phyloP scores from a whole-genome alignment of 1,284 basidiomycete species.

The Moniliella sp. region DNA sequence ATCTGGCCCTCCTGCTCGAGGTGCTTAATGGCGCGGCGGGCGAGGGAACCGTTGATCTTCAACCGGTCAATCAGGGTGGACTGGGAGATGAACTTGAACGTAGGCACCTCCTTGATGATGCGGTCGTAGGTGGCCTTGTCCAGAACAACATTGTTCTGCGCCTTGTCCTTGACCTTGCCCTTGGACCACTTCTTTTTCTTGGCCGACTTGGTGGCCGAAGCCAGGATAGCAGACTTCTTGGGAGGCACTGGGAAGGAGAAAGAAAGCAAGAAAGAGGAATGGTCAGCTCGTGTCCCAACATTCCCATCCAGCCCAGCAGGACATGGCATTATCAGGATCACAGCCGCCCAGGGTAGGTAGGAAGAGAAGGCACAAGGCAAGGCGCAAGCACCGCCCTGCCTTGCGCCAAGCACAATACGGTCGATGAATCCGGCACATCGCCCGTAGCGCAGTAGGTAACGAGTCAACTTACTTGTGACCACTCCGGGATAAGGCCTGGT shows the following conservation, averaged over 20 bases:
- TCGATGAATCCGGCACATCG: no score
- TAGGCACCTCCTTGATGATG: constrained; percentile 95
- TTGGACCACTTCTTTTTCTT: constrained; percentile 99
- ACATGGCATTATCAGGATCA: no score
- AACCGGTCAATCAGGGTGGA: constrained; percentile 70
- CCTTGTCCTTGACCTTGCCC: constrained; percentile 97
- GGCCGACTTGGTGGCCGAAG: constrained; percentile 35
- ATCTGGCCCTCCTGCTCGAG: constrained; percentile 85
- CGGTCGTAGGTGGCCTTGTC: constrained; percentile 55
- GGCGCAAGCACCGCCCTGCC: no score
- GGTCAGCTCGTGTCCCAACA: no score
- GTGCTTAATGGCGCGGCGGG: constrained; percentile 75
- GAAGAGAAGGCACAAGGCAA: no score
- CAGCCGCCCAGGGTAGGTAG: no score
- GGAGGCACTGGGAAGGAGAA: constrained; percentile 30
- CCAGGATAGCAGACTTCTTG: constrained; percentile 33
- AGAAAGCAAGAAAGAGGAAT: no score
- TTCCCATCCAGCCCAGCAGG: no score
- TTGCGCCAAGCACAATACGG: no score
- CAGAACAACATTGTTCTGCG: constrained; percentile 61
- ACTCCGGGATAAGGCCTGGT: no score
- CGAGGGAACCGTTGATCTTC: constrained; percentile 84
- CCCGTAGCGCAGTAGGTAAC: no score
- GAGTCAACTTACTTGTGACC: no score
- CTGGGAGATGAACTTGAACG: constrained; percentile 96